These are phyloP conservation scores for Eragrostis curvula DNA, from an alignment of 176 grass and related monocot genomes.

Conservation along the genomic window DNA sequence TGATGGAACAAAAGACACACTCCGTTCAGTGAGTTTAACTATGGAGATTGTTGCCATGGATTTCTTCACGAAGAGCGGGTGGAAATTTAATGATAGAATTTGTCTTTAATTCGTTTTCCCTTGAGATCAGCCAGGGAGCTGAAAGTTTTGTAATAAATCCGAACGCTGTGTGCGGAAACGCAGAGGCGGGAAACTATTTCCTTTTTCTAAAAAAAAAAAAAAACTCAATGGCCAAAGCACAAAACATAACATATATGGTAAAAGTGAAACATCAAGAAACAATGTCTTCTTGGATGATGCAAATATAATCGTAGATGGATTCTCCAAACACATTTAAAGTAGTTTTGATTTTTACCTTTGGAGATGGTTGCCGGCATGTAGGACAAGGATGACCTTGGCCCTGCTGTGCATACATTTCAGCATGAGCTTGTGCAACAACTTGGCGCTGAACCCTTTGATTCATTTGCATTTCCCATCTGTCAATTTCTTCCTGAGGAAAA, in stretches of 20 bases:
- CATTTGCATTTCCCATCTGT: constrained; percentile 74
- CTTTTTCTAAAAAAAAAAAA: too few species aligned
- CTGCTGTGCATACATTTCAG: constrained; percentile 35
- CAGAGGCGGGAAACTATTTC: too few species aligned
- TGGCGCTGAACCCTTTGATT: constrained; percentile 55
- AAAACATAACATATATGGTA: background rate
- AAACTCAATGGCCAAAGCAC: background rate
- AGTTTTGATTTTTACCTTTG: constrained; percentile 65
- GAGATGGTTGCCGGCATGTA: constrained; percentile 57
- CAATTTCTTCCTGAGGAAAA: constrained; percentile 66
- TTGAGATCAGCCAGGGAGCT: too few species aligned
- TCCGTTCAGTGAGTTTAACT: too few species aligned
- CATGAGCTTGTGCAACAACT: constrained; percentile 50
- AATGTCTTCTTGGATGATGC: constrained; percentile 2
- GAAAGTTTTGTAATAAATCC: too few species aligned
- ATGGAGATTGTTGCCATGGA: too few species aligned
- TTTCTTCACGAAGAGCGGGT: too few species aligned
- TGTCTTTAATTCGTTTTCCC: too few species aligned
- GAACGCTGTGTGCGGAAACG: too few species aligned
- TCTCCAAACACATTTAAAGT: background rate
- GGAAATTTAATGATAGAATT: too few species aligned
- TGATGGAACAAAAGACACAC: too few species aligned
- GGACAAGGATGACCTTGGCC: constrained; percentile 59
- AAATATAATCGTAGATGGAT: background rate
- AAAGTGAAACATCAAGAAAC: constrained; percentile 7